Conservation (phyloP, 2,329 filamentous ascomycete genomes). For the Ceratocystis huliohia region DNA sequence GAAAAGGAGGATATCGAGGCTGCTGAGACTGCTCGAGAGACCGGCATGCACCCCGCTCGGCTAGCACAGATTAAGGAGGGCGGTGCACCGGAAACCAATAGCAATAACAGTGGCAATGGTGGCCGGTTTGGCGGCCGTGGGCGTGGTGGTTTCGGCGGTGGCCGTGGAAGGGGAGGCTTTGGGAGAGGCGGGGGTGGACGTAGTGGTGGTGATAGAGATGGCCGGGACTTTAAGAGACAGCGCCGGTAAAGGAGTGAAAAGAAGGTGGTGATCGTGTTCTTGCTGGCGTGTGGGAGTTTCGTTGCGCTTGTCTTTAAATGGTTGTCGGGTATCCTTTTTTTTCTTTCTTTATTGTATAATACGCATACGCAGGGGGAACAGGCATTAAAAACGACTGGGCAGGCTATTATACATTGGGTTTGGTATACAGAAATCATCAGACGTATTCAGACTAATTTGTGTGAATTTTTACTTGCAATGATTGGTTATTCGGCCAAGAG, state of each 20-base stretch:
- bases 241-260: slow-evolving; percentile 8
- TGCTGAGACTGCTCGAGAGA: slow-evolving; percentile 23
- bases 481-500: neutral
- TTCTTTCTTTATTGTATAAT: slow-evolving; percentile 9
- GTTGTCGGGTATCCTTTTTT: neutral
- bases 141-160: slow-evolving; percentile 9
- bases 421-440: neutral
- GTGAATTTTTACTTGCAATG: neutral
- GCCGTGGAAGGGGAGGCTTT: slow-evolving; percentile 12
- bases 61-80: slow-evolving; percentile 27
- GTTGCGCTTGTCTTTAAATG: too few relatives aligned
- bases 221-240: slow-evolving; percentile 13
- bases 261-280: neutral
- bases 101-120: slow-evolving; percentile 12
- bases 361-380: neutral
- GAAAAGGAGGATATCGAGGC: slow-evolving; percentile 26
- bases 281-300: too few relatives aligned
- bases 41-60: slow-evolving; percentile 41
- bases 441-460: neutral
- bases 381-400: too few relatives aligned
- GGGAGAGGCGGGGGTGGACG: slow-evolving; percentile 11
- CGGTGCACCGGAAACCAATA: neutral
- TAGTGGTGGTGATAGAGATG: slow-evolving; percentile 8
- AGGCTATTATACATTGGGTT: neutral
- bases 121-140: slow-evolving; percentile 11